Evolutionary conservation across 768 basidiomycete species (phyloP), one percentile per base, ranked within the genome.

Genomic region (Dacryopinax primogenitus): DNA sequence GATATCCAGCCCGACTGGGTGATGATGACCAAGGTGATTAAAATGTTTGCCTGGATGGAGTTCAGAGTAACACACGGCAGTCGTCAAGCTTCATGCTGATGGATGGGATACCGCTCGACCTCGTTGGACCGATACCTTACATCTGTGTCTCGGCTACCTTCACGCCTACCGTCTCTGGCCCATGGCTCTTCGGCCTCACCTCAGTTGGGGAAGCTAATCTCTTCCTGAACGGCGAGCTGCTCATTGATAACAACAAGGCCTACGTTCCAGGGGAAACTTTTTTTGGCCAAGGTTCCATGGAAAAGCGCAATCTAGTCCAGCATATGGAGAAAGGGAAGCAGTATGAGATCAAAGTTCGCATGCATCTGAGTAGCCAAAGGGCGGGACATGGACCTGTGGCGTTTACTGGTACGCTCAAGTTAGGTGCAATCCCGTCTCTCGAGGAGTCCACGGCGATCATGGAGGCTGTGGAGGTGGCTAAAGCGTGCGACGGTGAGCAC

Each of bases 391-490:
- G 47, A 3, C 67, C 64, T 68, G 66, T 23, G 33, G 26, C 15
- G 66, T 63, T 67, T 63, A 11, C 62, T 41, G 63, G 68, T 12
- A 68, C 67, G 1, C 58, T 70, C 33, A 64, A 67, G 12, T 26
- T 70, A 41, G 70, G 70, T 21, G 70, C 67, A 12, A 62, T 64
- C 21, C 68, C 64, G 33, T 47, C 66, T 32, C 61, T 68, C 51
- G 61, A 67, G 32, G 66, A 68, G 15, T 65, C 66, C n/a, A 39
- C 62, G 33, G 84, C 83, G 0, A 82, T 88, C 30, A 72, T 77
- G 37, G 78, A 80, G 16, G 86, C 87, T 0, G 83, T 83, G 6
- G 70, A 74, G 15, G 73, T 86, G 21, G 87, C 86, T 0, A 73
- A 76, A 4, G 69, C 76, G 1, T 78, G 77, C 18, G 85, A 87